Base-by-base conservation (phyloP, 495 filamentous ascomycete species). In the Chaetomium fimeti region DNA sequence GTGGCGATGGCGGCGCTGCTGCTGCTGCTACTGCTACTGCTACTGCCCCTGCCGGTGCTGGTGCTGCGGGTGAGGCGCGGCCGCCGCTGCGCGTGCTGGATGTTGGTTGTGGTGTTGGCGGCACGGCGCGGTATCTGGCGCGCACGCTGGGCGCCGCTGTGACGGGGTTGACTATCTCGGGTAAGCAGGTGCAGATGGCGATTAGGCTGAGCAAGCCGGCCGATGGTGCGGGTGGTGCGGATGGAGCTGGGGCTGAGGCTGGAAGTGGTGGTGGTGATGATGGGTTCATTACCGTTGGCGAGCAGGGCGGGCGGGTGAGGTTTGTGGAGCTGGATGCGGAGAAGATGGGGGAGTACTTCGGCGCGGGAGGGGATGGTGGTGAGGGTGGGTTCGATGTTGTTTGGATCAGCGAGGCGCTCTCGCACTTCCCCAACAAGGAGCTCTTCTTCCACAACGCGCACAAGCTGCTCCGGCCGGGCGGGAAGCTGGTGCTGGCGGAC, bases 331-430 rank as follows among this genome's bases (percentile, higher is more conserved):
- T 85, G 7, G 84, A 86, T 61, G 84, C 84, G 25, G 83, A 86
- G 77, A 83, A 73, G 63, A 84, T 86, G 81, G 78, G 78, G 1
- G 79, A 81, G 7, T 73, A 72, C 64, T 85, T 85, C 16, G 11
- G 9, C 38, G 18, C 54, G 5, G 20, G 36, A 12, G 40, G 25
- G 15, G 55, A 42, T 15, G 51, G 42, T 1, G 42, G 7, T 2
- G 57, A 27, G 20, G 67, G 43, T 16, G 64, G 53, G 8, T 85
- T 86, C 60, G 82, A 86, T 60, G 76, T 76, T 49, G 80, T 86
- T 15, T 86, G 84, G 84, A 85, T 86, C 62, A 81, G 78, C 9
- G 84, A 86, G 69, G 84, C 83, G 18, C 75, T 86, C 66, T 83
- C 80, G 62, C 84, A 86, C 69, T 76, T 86, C 59, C 82, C 84